Percentiles rank a stretch among this genome's conserved stretches.
These are phyloP conservation scores for Ambrosiella beaveri DNA, from an alignment of 2,329 filamentous ascomycete species.

Conservation along the genomic window DNA sequence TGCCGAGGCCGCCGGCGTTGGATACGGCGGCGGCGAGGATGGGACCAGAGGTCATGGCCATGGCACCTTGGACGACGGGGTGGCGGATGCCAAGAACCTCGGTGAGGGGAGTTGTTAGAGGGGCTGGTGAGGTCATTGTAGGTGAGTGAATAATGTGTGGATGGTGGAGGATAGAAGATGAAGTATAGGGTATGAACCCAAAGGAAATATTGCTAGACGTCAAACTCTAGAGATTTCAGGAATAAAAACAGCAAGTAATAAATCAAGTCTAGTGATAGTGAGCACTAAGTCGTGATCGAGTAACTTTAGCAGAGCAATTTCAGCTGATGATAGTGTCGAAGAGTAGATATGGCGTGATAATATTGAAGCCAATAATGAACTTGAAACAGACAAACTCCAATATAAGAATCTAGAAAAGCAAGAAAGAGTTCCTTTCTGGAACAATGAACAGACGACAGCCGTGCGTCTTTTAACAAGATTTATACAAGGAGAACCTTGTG, in stretches of 20 bases:
- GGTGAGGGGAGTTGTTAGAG: constrained; percentile 63
- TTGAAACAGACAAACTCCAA: not conserved
- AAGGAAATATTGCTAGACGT: too few species aligned
- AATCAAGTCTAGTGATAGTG: too few species aligned
- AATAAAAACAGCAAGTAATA: too few species aligned
- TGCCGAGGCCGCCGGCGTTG: constrained; percentile 71
- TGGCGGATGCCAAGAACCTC: constrained; percentile 67
- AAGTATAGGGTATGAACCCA: too few species aligned
- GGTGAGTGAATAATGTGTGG: not conserved
- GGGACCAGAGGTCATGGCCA: constrained; percentile 72
- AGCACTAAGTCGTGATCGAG: not conserved
- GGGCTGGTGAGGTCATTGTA: constrained; percentile 18
- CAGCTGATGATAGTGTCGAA: not conserved
- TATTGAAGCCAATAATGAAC: not conserved
- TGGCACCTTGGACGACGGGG: constrained; percentile 81
- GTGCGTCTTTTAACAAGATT: not conserved
- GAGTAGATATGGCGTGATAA: not conserved
- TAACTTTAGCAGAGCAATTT: not conserved
- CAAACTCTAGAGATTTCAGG: too few species aligned
- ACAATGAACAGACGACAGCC: not conserved
- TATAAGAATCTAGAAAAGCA: not conserved
- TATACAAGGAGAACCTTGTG: not conserved
- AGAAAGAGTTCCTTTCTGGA: not conserved
- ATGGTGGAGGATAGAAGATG: not conserved
- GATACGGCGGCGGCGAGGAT: constrained; percentile 70